A percentile compares a stretch with the other conserved stretches of the same genome.
Conservation (phyloP, 805 yeast species). For the Ogataea saltuana region DNA sequence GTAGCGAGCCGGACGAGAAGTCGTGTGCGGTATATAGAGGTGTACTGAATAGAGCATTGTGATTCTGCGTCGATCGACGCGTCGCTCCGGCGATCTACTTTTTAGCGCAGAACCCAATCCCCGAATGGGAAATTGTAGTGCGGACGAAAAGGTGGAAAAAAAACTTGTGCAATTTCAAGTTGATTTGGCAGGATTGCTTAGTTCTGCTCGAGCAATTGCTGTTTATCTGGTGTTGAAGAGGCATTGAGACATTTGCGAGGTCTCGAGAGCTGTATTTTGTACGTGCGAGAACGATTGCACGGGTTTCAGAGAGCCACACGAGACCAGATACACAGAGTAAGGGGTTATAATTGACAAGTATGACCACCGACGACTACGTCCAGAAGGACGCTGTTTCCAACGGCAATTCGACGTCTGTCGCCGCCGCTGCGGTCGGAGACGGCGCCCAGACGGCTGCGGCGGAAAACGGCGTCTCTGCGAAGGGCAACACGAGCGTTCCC, state of each 20-base stretch:
- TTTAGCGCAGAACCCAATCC: too few relatives aligned
- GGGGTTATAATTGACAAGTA: too few relatives aligned
- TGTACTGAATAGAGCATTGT: too few relatives aligned
- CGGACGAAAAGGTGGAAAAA: slow-evolving; percentile 1
- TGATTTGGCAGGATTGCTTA: slow-evolving; percentile 5
- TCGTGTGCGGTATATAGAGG: too few relatives aligned
- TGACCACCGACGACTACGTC: too few relatives aligned
- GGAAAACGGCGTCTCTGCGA: background rate
- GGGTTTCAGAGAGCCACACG: too few relatives aligned
- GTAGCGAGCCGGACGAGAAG: too few relatives aligned
- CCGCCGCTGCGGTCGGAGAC: too few relatives aligned
- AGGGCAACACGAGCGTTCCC: slow-evolving; percentile 2
- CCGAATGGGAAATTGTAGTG: slow-evolving; percentile 6
- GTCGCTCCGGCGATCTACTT: too few relatives aligned
- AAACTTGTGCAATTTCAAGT: slow-evolving; percentile 5
- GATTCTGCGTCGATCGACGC: slow-evolving; percentile 2
- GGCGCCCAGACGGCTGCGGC: background rate
- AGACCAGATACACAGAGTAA: too few relatives aligned
- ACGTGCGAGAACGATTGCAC: background rate
- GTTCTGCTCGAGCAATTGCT: background rate
- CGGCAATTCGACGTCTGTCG: too few relatives aligned
- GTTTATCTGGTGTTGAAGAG: background rate
- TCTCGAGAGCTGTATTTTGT: background rate
- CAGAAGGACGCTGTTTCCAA: too few relatives aligned
- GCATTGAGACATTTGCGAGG: slow-evolving; percentile 1